Evolutionary conservation across 2,329 filamentous ascomycete genomes (phyloP), one percentile per base, ranked within the genome.

Genomic region (Rutstroemia sp.): DNA sequence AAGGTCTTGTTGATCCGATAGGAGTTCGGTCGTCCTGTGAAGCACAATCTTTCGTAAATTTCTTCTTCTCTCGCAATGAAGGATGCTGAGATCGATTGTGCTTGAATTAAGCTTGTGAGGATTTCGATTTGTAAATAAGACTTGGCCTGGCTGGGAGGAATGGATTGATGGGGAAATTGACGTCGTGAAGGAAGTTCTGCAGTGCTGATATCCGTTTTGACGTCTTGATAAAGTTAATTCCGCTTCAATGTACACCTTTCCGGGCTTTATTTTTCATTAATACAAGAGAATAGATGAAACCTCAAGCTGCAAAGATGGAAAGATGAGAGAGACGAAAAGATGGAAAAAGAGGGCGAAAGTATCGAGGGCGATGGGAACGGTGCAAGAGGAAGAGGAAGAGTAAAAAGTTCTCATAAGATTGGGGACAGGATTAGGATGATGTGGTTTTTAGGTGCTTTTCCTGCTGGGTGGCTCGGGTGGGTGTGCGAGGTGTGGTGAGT

Each of bases 11-110:
- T 61, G 57, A 58, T 54, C 64, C 65, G 65, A 67, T 63, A 57
- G 50, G 60, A 63, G 60, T 61, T 66, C 53, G 61, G 63, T 65
- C 61, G 59, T 59, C 66, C 63, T 63, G 65, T 68, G 64, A 61
- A 58, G 59, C 54, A 63, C 58, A 56, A 51, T 48, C 44, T 60
- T 59, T 63, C 57, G 58, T 44, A 44, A 30, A 9, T 10, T 30
- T 30, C 27, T 30, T 30, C 27, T 30, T 30, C 27, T 30, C 27
- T 30, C 10, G 51, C n/a, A 40, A 42, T 34, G 34, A 51, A 42
- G 45, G 48, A 44, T 42, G 42, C 42, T n/a, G 50, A 39, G 54
- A 51, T 47, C 53, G 51, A 56, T 56, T 46, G 54, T 52, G 40
- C 48, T 52, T 46, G 30, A n/a, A 56, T 52, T 56, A 56, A 23